Conservation (phyloP, 2,329 filamentous ascomycete genomes). For the Botrytis pseudocinerea region DNA sequence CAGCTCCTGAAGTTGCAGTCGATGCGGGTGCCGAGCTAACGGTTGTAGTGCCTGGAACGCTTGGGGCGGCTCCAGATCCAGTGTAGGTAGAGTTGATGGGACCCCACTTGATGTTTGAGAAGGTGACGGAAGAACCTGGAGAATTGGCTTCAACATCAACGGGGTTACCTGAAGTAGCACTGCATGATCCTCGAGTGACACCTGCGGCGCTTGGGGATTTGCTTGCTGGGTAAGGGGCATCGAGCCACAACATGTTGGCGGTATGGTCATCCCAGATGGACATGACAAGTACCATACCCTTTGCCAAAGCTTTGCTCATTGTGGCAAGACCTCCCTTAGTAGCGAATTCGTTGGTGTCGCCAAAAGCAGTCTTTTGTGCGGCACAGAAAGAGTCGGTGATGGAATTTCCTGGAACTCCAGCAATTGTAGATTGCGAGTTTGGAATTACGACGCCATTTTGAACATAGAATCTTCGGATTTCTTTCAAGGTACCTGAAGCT, state of each 20-base stretch:
- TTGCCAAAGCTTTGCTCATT: conserved; percentile 55
- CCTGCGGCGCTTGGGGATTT: conserved; percentile 48
- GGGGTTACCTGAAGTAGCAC: conserved; percentile 53
- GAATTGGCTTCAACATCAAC: conserved; percentile 49
- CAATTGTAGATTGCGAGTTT: conserved; percentile 50
- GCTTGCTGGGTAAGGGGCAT: conserved; percentile 61
- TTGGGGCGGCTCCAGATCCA: conserved; percentile 14
- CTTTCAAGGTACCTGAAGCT: conserved; percentile 51
- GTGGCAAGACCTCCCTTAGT: conserved; percentile 55
- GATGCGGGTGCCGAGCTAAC: background rate
- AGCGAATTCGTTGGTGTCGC: conserved; percentile 54
- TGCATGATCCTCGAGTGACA: conserved; percentile 56
- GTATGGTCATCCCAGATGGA: conserved; percentile 58
- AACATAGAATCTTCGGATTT: conserved; percentile 59
- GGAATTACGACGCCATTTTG: conserved; percentile 55
- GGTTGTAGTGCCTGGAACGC: background rate
- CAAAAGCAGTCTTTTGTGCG: conserved; percentile 56
- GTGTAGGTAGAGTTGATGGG: conserved; percentile 40
- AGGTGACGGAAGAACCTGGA: conserved; percentile 48
- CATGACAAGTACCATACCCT: conserved; percentile 65
- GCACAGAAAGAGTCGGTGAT: conserved; percentile 60
- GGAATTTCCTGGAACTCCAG: conserved; percentile 51
- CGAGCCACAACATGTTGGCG: conserved; percentile 74
- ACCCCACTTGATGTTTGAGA: conserved; percentile 42
- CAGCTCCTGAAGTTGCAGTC: conserved; percentile 5